Evolutionary conservation across 331 rosid genomes (phyloP).

Genomic region (Telfairia occidentalis): DNA sequence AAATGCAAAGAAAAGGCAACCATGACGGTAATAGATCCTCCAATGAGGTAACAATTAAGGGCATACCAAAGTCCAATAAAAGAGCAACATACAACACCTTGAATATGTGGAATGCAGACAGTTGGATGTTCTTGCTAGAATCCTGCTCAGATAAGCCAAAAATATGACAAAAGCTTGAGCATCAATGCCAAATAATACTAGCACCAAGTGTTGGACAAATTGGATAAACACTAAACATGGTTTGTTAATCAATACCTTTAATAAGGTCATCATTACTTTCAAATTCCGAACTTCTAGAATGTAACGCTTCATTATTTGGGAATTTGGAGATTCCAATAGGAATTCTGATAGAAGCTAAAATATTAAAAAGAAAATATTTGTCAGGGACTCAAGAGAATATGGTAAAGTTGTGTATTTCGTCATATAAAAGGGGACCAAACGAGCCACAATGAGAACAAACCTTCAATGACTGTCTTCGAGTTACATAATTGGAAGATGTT

Average conservation of each 20-base stretch:
- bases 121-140: slow-evolving; percentile 85
- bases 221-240: neutral
- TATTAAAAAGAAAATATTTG: slow-evolving; percentile 18
- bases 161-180: neutral
- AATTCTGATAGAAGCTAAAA: slow-evolving; percentile 85
- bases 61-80: neutral
- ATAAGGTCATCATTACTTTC: slow-evolving; percentile 80
- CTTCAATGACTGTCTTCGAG: slow-evolving; percentile 96
- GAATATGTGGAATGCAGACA: slow-evolving; percentile 94
- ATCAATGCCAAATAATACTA: slow-evolving; percentile 4
- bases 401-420: neutral
- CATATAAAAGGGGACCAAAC: slow-evolving; percentile 4
- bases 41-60: neutral
- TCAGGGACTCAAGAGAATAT: slow-evolving; percentile 12
- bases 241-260: slow-evolving; percentile 42
- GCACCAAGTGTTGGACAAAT: slow-evolving; percentile 7
- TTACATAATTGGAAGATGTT: slow-evolving; percentile 86
- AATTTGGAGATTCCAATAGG: slow-evolving; percentile 72
- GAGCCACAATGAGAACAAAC: slow-evolving; percentile 30
- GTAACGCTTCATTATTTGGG: slow-evolving; percentile 86
- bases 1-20: neutral
- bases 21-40: neutral
- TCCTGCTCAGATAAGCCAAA: slow-evolving; percentile 46
- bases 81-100: slow-evolving; percentile 40
- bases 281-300: slow-evolving; percentile 69